Conservation (phyloP, 2,329 filamentous ascomycete genomes). For the Ceratocystis ficicola region DNA sequence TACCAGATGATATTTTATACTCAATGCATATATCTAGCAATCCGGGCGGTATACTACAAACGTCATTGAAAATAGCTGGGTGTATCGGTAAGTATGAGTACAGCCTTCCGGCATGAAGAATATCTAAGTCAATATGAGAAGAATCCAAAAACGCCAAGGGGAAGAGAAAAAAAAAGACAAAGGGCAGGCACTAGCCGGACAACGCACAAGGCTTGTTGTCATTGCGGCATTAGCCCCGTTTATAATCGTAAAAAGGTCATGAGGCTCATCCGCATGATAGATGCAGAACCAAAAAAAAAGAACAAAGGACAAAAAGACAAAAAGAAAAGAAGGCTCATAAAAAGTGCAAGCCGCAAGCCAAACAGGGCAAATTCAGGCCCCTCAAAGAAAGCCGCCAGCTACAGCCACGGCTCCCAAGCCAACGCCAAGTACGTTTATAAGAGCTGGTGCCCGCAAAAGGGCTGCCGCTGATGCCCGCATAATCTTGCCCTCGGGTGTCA, state of each 20-base stretch:
- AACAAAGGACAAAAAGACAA: not conserved
- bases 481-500: conserved; percentile 67
- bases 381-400: not conserved
- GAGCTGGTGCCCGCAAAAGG: conserved; percentile 24
- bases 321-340: too few relatives aligned
- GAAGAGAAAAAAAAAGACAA: conserved; percentile 4
- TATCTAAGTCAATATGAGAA: not conserved
- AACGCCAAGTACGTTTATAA: conserved; percentile 25
- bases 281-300: not conserved
- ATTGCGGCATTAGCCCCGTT: not conserved
- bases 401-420: not conserved
- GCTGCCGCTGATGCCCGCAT: conserved; percentile 53
- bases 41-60: not conserved
- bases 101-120: not conserved
- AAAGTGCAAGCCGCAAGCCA: too few relatives aligned
- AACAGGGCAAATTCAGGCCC: too few relatives aligned
- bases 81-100: not conserved
- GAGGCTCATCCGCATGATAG: not conserved
- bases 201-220: not conserved
- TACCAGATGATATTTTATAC: too few relatives aligned
- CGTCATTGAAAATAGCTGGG: not conserved
- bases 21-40: too few relatives aligned
- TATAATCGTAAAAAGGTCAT: not conserved
- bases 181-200: not conserved
- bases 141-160: not conserved